Conservation (phyloP, 805 yeast genomes). For the Kodamaea kaohsiungensis region DNA sequence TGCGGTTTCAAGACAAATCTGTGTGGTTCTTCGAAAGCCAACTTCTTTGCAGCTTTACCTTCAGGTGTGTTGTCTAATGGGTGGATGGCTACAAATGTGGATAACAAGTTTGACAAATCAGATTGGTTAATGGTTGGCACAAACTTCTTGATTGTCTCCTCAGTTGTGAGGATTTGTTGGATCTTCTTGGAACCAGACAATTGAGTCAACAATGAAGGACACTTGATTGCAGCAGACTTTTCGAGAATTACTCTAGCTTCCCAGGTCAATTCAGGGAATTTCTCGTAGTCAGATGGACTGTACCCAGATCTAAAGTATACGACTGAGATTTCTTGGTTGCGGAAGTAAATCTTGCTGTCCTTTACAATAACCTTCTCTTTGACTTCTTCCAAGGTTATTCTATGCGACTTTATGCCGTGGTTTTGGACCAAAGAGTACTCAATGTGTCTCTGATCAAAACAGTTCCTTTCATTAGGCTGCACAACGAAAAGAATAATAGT, state of each 20-base stretch:
- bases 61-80: conserved; percentile 75
- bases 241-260: conserved; percentile 72
- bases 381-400: conserved; percentile 69
- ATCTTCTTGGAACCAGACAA: conserved; percentile 91
- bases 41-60: conserved; percentile 61
- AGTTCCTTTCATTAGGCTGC: conserved; percentile 84
- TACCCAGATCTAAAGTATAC: conserved; percentile 92
- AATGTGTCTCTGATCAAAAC: conserved; percentile 85
- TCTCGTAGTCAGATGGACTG: conserved; percentile 75
- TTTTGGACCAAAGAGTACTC: conserved; percentile 66
- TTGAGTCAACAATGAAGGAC: conserved; percentile 88
- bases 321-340: conserved; percentile 73
- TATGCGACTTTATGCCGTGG: conserved; percentile 58
- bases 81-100: conserved; percentile 82
- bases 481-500: conserved; percentile 73
- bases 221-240: conserved; percentile 77
- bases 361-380: conserved; percentile 42
- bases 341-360: conserved; percentile 51
- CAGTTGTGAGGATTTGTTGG: conserved; percentile 80
- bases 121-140: conserved; percentile 32
- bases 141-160: conserved; percentile 48
- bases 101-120: conserved; percentile 35
- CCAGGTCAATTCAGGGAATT: conserved; percentile 65
- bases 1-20: conserved; percentile 91
- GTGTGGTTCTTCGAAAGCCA: conserved; percentile 69